Conservation (phyloP, 2,329 filamentous ascomycete genomes). For the Cercospora zeae-maydis region DNA sequence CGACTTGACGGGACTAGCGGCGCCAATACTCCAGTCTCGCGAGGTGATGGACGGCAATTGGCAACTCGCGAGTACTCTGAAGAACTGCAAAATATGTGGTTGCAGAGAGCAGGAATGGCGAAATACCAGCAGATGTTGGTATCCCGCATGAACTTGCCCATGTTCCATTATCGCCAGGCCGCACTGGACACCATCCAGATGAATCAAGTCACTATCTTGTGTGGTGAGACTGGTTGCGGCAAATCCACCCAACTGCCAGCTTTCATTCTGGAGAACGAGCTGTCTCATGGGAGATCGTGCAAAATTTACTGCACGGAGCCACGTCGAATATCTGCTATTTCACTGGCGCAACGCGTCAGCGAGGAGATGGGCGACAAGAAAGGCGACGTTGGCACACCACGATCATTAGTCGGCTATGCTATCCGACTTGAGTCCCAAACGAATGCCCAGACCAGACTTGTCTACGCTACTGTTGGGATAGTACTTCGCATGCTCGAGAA, state of each 20-base stretch:
- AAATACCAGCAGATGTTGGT: conserved; percentile 75
- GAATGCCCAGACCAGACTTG: conserved; percentile 72
- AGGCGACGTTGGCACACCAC: conserved; percentile 73
- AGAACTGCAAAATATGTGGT: conserved; percentile 51
- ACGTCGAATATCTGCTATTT: conserved; percentile 91
- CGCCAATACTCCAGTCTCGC: conserved; percentile 31
- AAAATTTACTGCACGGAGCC: conserved; percentile 97
- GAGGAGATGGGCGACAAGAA: conserved; percentile 87
- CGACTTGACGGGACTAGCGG: conserved; percentile 37
- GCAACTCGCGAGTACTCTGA: conserved; percentile 32
- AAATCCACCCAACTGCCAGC: conserved; percentile 98
- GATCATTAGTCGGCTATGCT: conserved; percentile 89
- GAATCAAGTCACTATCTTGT: conserved; percentile 86
- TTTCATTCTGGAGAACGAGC: conserved; percentile 85
- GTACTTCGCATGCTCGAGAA: conserved; percentile 97
- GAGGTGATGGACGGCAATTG: conserved; percentile 21
- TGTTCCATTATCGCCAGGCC: conserved; percentile 77
- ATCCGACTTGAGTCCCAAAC: conserved; percentile 90
- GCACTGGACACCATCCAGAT: conserved; percentile 73
- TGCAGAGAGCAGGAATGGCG: conserved; percentile 47
- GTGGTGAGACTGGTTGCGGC: conserved; percentile 93
- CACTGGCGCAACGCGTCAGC: conserved; percentile 85
- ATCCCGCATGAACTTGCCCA: conserved; percentile 76
- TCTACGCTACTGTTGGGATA: conserved; percentile 86
- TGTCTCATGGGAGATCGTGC: conserved; percentile 73